Evolutionary conservation across 2,329 filamentous ascomycete genomes (phyloP).

Genomic region (Aspergillus sp.): DNA sequence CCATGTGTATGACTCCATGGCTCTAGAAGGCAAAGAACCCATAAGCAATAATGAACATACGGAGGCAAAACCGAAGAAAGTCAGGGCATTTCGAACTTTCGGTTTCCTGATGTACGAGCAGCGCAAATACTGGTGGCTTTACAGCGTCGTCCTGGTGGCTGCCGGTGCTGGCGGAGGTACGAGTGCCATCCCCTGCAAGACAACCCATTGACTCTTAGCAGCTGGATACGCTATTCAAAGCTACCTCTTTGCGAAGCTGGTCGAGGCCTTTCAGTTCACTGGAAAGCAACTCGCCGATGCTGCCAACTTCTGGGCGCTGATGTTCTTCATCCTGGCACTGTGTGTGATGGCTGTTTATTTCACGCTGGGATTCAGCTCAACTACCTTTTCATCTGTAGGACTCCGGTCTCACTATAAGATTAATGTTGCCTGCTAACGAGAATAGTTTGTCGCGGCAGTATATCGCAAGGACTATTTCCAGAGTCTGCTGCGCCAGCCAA

Average conservation of each 20-base stretch:
- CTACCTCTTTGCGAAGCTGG: slow-evolving; percentile 49
- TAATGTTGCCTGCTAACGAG: not conserved
- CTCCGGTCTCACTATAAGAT: not conserved
- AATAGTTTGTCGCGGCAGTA: not conserved
- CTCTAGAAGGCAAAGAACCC: too few relatives aligned
- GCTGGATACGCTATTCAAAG: slow-evolving; percentile 34
- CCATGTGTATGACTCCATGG: too few relatives aligned
- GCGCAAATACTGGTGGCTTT: slow-evolving; percentile 4
- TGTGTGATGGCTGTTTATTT: slow-evolving; percentile 47
- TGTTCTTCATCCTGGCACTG: slow-evolving; percentile 57
- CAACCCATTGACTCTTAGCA: slow-evolving; percentile 5
- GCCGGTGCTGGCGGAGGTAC: slow-evolving; percentile 8
- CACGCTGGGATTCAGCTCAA: slow-evolving; percentile 45
- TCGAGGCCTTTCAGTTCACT: slow-evolving; percentile 48
- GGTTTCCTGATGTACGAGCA: slow-evolving; percentile 1
- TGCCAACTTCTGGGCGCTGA: slow-evolving; percentile 54
- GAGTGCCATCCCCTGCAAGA: not conserved
- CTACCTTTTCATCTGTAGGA: slow-evolving; percentile 46
- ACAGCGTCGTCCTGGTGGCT: not conserved
- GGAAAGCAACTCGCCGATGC: slow-evolving; percentile 37
- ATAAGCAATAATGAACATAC: not conserved
- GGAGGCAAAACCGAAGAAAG: slow-evolving; percentile 35
- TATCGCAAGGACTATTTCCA: not conserved
- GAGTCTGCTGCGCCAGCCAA: not conserved
- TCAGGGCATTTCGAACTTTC: not conserved